Evolutionary conservation across 1,284 basidiomycete genomes (phyloP), one percentile per base, ranked within the genome.

Genomic region (Vanrija sp.): DNA sequence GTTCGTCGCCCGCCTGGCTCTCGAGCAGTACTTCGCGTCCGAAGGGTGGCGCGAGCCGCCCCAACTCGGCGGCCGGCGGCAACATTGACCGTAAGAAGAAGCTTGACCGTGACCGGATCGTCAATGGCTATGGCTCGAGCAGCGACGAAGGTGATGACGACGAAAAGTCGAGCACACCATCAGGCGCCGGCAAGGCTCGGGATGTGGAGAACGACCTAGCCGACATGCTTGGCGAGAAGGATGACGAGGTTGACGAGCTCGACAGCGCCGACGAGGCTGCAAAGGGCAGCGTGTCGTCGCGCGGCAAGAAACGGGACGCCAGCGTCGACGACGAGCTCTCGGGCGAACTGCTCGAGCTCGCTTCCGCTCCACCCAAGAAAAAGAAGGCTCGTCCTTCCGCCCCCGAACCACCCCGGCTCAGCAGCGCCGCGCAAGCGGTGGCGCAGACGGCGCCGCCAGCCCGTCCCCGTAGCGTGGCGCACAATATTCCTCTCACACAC

Each of bases 321-420:
- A 62, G 61, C 5, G 57, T 64, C 14, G 67, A 65, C 38, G 67
- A 69, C 49, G 69, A 68, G 54, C 53, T 68, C 22, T 59, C 53
- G 19, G 39, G 41, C 25, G 54, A 71, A 63, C 63, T 68, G 5
- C 62, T 69, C 23, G 69, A 71, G 47, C 61, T 70, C 3, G 68
- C 67, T 10, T 66, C 65, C 14, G 67, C 63, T 12, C 67, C 64
- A 19, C 66, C 69, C 6, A 69, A 65, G 62, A 69, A 68, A 61
- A 68, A 68, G 56, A 66, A 65, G 53, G 51, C 59, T 22, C 47
- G 51, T 47, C 23, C 38, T 36, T 27, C 45, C 51, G 37, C 23
- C 27, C 39, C 45, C 38, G 44, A 54, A 35, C 37, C 47, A 16
- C 41, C 36, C 19, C 31, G 35, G 19, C 38, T 42, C 39, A 36